Conservation (phyloP, 2,329 filamentous ascomycete genomes). For the Fusarium sp. region DNA sequence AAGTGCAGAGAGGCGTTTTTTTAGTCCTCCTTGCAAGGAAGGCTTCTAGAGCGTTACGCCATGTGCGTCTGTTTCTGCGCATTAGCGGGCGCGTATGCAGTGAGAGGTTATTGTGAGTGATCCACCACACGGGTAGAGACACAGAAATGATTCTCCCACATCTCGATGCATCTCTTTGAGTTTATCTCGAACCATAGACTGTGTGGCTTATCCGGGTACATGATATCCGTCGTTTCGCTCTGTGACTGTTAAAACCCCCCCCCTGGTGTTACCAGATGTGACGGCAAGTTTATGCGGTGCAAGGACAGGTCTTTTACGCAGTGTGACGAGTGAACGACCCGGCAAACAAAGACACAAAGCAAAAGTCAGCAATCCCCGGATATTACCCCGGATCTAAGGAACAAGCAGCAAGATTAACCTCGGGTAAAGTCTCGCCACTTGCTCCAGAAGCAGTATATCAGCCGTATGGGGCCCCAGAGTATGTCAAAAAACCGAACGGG, state of each 20-base stretch:
- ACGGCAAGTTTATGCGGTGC: neutral
- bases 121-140: neutral
- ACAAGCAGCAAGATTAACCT: slow-evolving; percentile 17
- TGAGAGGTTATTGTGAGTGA: neutral
- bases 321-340: neutral
- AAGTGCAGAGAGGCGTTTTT: slow-evolving; percentile 6
- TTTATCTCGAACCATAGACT: neutral
- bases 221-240: neutral
- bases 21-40: neutral
- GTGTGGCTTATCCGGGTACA: neutral
- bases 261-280: neutral
- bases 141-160: neutral
- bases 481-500: slow-evolving; percentile 9
- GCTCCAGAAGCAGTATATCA: slow-evolving; percentile 26
- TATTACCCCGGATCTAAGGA: slow-evolving; percentile 35
- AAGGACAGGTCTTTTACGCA: neutral
- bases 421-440: slow-evolving; percentile 9
- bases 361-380: slow-evolving; percentile 7
- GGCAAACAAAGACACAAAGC: neutral
- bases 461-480: slow-evolving; percentile 31
- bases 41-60: slow-evolving; percentile 5
- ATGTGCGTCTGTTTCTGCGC: neutral
- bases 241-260: neutral
- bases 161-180: neutral
- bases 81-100: neutral